phyloP scores from a whole-genome alignment of 2,329 filamentous ascomycete genomes.

The Cryphonectria radicalis region DNA sequence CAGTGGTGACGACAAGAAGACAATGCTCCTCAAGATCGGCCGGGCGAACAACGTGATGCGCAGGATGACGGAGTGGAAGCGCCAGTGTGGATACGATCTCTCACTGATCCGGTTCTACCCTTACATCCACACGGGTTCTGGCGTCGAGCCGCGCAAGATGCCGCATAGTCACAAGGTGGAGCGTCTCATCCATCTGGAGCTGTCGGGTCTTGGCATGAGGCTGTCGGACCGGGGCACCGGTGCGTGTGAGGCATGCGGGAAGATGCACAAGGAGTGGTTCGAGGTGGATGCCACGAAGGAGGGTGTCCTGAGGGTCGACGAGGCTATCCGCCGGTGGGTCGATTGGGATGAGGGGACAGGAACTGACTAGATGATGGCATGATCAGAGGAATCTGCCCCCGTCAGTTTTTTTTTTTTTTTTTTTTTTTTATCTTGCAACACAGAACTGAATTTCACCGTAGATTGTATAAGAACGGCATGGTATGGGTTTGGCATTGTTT shows the following conservation, averaged over 20 bases:
- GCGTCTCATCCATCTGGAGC: conserved; percentile 85
- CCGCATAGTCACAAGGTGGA: conserved; percentile 89
- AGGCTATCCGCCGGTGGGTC: conserved; percentile 82
- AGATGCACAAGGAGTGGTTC: conserved; percentile 94
- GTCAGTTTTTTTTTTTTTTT: no score
- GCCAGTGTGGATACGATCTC: conserved; percentile 88
- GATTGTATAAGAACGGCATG: conserved; percentile 39
- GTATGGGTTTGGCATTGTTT: background rate
- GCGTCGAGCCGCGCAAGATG: conserved; percentile 66
- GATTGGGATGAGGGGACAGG: conserved; percentile 70
- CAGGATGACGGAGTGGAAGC: conserved; percentile 88
- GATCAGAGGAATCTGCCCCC: background rate
- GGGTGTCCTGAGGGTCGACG: conserved; percentile 50
- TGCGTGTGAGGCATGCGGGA: conserved; percentile 75
- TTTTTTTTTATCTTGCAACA: background rate
- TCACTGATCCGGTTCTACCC: conserved; percentile 92
- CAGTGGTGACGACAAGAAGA: conserved; percentile 49
- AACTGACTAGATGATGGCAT: background rate
- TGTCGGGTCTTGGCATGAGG: conserved; percentile 65
- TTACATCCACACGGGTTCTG: conserved; percentile 60
- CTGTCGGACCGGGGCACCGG: conserved; percentile 53
- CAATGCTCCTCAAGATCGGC: conserved; percentile 71
- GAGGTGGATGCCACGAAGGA: conserved; percentile 63
- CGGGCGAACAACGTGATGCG: conserved; percentile 82
- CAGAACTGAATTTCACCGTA: conserved; percentile 15